Evolutionary conservation across 1,139 yeast species (phyloP).

Genomic region (Taphrina populina): DNA sequence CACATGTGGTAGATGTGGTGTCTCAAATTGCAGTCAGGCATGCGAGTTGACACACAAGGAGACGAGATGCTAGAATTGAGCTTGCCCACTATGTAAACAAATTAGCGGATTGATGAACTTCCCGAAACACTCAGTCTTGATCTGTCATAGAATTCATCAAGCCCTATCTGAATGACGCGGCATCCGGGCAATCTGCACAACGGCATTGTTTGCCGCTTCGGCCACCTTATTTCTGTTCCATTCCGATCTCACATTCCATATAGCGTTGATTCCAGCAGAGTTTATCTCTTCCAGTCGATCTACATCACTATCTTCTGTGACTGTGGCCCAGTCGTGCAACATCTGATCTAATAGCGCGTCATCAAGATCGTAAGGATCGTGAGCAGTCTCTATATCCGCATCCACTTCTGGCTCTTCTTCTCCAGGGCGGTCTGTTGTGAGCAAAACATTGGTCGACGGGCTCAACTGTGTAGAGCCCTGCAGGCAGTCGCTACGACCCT

Average conservation of each 20-base stretch:
- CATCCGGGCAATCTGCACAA: too few relatives aligned
- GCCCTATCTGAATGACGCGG: too few relatives aligned
- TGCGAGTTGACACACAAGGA: conserved; percentile 49
- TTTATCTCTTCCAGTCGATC: conserved; percentile 71
- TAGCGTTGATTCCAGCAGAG: conserved; percentile 68
- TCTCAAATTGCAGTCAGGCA: conserved; percentile 45
- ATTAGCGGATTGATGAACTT: too few relatives aligned
- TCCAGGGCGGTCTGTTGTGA: too few relatives aligned
- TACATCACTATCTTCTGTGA: conserved; percentile 57
- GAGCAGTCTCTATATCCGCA: too few relatives aligned
- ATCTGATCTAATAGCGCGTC: conserved; percentile 43
- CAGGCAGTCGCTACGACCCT: too few relatives aligned
- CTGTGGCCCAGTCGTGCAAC: conserved; percentile 44
- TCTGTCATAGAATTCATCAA: too few relatives aligned
- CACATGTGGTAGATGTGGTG: conserved; percentile 47
- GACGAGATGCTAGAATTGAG: conserved; percentile 45
- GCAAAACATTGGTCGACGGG: too few relatives aligned
- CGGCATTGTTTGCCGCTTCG: background rate
- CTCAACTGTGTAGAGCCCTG: too few relatives aligned
- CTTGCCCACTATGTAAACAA: background rate
- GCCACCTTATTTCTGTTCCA: conserved; percentile 57
- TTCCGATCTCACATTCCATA: conserved; percentile 66
- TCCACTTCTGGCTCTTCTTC: too few relatives aligned
- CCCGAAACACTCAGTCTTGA: too few relatives aligned
- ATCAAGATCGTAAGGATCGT: conserved; percentile 46